Percentiles rank a stretch among this genome's conserved stretches.
Conservation (phyloP, 345 rosid genomes). For the Hibiscus trionum region DNA sequence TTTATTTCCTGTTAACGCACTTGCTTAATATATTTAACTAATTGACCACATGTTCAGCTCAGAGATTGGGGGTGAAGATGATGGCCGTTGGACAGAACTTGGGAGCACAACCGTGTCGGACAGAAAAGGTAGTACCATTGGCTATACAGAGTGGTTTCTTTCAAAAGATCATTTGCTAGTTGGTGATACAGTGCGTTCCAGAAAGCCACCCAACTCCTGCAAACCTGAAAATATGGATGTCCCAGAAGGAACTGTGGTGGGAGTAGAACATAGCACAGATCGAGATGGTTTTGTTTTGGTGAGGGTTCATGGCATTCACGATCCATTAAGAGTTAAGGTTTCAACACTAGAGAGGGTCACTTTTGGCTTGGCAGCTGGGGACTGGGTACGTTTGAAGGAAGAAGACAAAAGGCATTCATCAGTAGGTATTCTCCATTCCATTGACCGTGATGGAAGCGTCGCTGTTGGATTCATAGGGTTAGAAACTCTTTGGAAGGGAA, state of each 20-base stretch:
- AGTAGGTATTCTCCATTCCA: conserved; percentile 79
- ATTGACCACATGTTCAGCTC: conserved; percentile 42
- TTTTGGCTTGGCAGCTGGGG: conserved; percentile 74
- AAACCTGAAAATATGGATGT: conserved; percentile 68
- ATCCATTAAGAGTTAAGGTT: conserved; percentile 64
- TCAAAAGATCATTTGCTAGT: conserved; percentile 65
- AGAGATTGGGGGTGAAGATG: conserved; percentile 37
- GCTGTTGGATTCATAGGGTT: conserved; percentile 70
- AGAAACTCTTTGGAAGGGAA: conserved; percentile 76
- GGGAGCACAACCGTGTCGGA: conserved; percentile 30
- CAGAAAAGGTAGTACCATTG: conserved; percentile 24
- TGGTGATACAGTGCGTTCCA: conserved; percentile 78
- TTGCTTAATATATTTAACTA: conserved; percentile 9
- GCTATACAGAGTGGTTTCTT: conserved; percentile 77
- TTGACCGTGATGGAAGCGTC: conserved; percentile 55
- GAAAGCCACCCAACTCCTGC: conserved; percentile 58
- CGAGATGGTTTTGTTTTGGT: conserved; percentile 65
- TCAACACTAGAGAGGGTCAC: conserved; percentile 68
- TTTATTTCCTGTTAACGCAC: neutral
- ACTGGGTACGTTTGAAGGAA: conserved; percentile 81
- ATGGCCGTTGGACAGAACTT: conserved; percentile 46
- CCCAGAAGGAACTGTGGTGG: conserved; percentile 81
- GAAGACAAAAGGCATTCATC: conserved; percentile 64
- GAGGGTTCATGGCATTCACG: conserved; percentile 77
- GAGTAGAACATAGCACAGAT: conserved; percentile 46